phyloP scores from a whole-genome alignment of 2,329 filamentous ascomycete species.

The Neofusicoccum parvum region DNA sequence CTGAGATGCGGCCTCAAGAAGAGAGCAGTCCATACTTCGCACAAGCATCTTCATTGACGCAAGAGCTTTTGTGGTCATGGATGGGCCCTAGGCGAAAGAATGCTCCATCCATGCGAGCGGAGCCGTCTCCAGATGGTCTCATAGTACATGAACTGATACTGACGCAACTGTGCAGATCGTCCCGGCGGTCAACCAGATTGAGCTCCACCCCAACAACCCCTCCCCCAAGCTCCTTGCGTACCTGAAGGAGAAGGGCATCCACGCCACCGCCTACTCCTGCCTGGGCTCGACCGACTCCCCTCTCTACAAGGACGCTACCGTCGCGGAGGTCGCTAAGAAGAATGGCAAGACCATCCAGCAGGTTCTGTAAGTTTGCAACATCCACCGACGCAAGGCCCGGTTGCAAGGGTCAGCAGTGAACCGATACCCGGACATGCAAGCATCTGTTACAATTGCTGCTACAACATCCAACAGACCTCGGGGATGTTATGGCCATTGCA shows the following conservation, averaged over 20 bases:
- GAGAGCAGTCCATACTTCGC: no score
- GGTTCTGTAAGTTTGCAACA: slow-evolving; percentile 54
- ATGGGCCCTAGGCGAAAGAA: neutral
- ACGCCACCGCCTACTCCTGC: slow-evolving; percentile 74
- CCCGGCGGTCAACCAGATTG: slow-evolving; percentile 77
- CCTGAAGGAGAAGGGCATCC: slow-evolving; percentile 72
- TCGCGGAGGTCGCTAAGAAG: slow-evolving; percentile 63
- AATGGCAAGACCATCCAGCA: slow-evolving; percentile 71
- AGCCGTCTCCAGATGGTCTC: neutral
- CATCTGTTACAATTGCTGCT: neutral
- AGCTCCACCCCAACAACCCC: slow-evolving; percentile 78
- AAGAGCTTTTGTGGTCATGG: neutral
- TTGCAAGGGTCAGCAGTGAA: neutral
- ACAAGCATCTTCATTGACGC: no score
- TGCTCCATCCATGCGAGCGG: neutral
- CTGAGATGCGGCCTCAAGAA: no score
- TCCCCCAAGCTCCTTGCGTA: slow-evolving; percentile 76
- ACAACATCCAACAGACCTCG: no score
- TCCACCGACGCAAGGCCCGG: neutral
- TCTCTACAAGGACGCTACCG: slow-evolving; percentile 66
- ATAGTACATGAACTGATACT: neutral
- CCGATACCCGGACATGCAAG: neutral
- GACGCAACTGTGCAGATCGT: slow-evolving; percentile 42
- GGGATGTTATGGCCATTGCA: no score
- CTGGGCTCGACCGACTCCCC: slow-evolving; percentile 72